Evolutionary conservation across 441 rosid genomes (phyloP), one percentile per base, ranked within the genome.

Genomic region (Kokia cookei): DNA sequence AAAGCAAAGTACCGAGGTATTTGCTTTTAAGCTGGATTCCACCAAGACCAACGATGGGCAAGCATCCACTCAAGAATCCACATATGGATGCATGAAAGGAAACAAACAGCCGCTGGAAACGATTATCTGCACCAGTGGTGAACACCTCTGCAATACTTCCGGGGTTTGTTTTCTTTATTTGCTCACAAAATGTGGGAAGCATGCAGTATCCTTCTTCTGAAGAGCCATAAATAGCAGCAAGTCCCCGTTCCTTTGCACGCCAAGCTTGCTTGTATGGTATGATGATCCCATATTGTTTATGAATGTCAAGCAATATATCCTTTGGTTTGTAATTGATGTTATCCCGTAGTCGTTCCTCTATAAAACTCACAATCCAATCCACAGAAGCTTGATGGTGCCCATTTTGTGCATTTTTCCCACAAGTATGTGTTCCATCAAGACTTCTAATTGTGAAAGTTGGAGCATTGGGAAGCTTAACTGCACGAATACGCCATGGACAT

Each of bases 341-440:
- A 77, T 81, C 82, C 65, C 85, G 74, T 17, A 89, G 74, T 19
- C 86, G 64, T 75, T 84, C 87, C 76, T 83, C 90, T 27, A 84
- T 86, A 66, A 86, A 89, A 73, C 78, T 83, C 69, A 86, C 93
- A 65, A 85, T 83, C 93, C 93, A 87, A 78, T 87, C 87, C 24
- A 89, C 85, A 64, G 88, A 87, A 70, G 93, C 93, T 65, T 89
- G 88, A 77, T 89, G 91, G 69, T 89, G 93, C 55, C 91, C 88
- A 32, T 84, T 78, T 68, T 84, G 88, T 14, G 89, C 86, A 74
- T 82, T 87, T 81, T 71, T 82, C 32, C 86, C 91, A 37, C 90
- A 86, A n/a, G 87, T 84, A 75, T 87, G 89, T 42, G 77, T 74
- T 27, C 84, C 85, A 76, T 87, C 88, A 58, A 87, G 82, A 78